These are phyloP conservation scores for Paspalum notatum DNA, from an alignment of 176 grass and related monocot genomes.

Conservation along the genomic window DNA sequence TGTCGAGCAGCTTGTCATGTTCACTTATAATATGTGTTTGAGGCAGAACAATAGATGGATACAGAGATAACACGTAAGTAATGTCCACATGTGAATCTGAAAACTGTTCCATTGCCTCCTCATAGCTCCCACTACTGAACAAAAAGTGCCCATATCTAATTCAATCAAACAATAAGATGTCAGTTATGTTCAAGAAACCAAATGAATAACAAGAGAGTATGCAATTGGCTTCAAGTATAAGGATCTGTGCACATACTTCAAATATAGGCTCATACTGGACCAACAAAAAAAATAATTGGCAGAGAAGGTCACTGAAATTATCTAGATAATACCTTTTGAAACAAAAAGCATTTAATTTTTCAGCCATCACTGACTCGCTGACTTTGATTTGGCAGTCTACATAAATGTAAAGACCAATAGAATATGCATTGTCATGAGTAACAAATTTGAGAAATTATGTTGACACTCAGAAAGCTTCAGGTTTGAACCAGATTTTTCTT, in stretches of 20 bases:
- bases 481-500: neutral
- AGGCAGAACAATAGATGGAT: constrained; percentile 78
- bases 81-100: constrained; percentile 92
- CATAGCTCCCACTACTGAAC: constrained; percentile 89
- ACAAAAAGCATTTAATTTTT: neutral
- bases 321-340: constrained; percentile 16
- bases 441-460: constrained; percentile 17
- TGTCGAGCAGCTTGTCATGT: constrained; percentile 65
- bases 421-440: neutral
- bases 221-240: constrained; percentile 12
- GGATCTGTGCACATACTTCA: neutral
- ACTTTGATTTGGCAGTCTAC: constrained; percentile 8
- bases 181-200: constrained; percentile 29
- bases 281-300: neutral
- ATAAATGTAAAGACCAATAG: neutral
- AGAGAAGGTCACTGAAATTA: neutral
- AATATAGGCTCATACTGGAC: neutral
- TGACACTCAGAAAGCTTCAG: constrained; percentile 9
- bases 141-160: constrained; percentile 94
- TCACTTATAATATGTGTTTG: constrained; percentile 65
- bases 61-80: constrained; percentile 85
- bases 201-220: constrained; percentile 32
- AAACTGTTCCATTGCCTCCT: constrained; percentile 96
- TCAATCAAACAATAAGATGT: constrained; percentile 27
- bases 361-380: neutral